Evolutionary conservation across 257 asterid genomes (phyloP), one percentile per base, ranked within the genome.

Genomic region (Penstemon eatonii): DNA sequence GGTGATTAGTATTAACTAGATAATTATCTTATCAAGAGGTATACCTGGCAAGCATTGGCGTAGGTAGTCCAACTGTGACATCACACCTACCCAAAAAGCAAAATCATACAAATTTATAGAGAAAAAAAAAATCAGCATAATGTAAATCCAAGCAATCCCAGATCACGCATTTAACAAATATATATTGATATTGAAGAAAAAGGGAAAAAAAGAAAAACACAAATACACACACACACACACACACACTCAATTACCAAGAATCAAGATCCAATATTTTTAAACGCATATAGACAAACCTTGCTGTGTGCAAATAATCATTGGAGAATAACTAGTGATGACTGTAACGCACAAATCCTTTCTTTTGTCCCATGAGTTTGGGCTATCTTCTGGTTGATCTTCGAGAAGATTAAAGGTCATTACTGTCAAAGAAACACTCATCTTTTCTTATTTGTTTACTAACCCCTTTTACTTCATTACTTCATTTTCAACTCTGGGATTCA

Each of bases 41-140:
- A 69, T 84, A 94, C 99, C 97, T 74, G 95, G 89, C 86, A 94
- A 87, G 60, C 96, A 89, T 68, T 94, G 97, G 80, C 89, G 93
- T 66, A 94, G 86, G 68, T 91, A 88, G 63, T 94, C 99, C 90
- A 94, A 80, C 84, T 94, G 99, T 70, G 96, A 83, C 78, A 86
- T 84, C 82, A 86, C 80, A 73, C 97, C 99, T 94, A 81, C 5
- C 65, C 69, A 69, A 67, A 56, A 13, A 25, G 49, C 62, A 61
- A 52, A 74, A 69, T 15, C 25, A 7, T 33, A 67, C 66, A 18
- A 65, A 66, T 54, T 60, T 65, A 39, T 25, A 12, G 64, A 75
- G 61, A 49, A 52, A 25, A 54, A 62, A 37, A 71, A 82, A 76
- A 45, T 72, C 61, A 55, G 52, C 66, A 66, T 12, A 60, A 51